Evolutionary conservation across 1,284 basidiomycete genomes (phyloP).

Genomic region (Spongiforma sp.): DNA sequence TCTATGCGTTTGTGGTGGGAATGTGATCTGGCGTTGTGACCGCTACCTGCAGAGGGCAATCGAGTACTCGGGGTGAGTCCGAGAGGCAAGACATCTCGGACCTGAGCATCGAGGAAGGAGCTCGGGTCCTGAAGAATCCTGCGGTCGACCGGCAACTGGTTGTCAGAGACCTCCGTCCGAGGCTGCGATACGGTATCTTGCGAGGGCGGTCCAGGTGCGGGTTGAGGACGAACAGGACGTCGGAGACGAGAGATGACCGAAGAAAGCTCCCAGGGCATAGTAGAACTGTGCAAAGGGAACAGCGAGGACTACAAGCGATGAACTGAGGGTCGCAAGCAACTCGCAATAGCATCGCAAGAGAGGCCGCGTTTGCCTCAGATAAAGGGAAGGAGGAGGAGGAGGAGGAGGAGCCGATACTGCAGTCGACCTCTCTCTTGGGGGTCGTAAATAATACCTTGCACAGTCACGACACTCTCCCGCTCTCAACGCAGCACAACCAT

Average conservation of each 20-base stretch:
- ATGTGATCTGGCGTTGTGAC: constrained; percentile 8
- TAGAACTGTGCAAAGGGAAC: neutral
- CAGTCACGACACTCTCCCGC: neutral
- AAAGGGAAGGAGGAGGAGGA: too few species aligned
- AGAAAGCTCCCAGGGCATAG: constrained; percentile 36
- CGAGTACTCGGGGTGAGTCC: constrained; percentile 37
- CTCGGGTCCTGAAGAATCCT: constrained; percentile 39
- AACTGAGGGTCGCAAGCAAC: too few species aligned
- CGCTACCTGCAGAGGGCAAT: constrained; percentile 16
- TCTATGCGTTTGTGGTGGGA: neutral
- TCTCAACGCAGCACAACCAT: constrained; percentile 39
- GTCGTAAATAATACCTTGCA: constrained; percentile 12
- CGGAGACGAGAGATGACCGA: constrained; percentile 46
- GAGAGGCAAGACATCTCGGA: constrained; percentile 18
- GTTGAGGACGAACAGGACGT: constrained; percentile 36
- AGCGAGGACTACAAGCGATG: neutral
- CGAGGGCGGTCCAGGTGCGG: constrained; percentile 22
- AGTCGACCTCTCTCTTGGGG: constrained; percentile 29
- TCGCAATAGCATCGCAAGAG: too few species aligned
- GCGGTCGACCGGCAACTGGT: constrained; percentile 20
- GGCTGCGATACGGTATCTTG: constrained; percentile 1
- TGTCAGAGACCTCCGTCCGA: too few species aligned
- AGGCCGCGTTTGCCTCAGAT: too few species aligned
- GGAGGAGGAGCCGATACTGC: too few species aligned
- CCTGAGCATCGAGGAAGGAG: constrained; percentile 31